Evolutionary conservation across 768 basidiomycete genomes (phyloP), one percentile per base, ranked within the genome.

Genomic region (Paxillus ammoniavirescens): DNA sequence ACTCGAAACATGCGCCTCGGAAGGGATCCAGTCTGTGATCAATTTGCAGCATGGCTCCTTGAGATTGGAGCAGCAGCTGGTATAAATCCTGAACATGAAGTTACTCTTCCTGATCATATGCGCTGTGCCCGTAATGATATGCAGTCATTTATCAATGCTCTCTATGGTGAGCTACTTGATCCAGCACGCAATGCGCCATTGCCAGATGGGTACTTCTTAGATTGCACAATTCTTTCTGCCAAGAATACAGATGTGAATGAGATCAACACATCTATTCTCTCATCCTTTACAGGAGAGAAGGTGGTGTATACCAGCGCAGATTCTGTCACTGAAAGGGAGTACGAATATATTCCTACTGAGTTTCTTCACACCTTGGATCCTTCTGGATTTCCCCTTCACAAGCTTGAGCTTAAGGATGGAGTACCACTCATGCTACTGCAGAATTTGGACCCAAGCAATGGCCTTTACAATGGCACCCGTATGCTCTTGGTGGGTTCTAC

Each of bases 361-460:
- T 72, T 71, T 53, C 63, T 82, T 1, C 66, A 71, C 17, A 61
- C 69, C 0, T 48, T 82, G n/a, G 66, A 68, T 30, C 56, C 66
- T 4, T 63, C 72, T 41, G 71, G 73, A 8, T 62, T 81, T 40
- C 80, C 80, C 1, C 65, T 72, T 10, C 63, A 68, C 0, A 54
- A 73, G n/a, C 58, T 77, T 1, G 50, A 55, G 4, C 53, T 77
- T 28, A 68, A 76, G 53, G 15, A 60, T 55, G 65, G 69, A 45
- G 59, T 59, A n/a, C 66, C 75, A 5, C 42, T 81, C 0, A 80
- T 81, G 53, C 56, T 81, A 0, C 61, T 82, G 0, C 47, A 74
- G 0, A 81, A 82, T 57, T 59, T 82, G 15, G 59, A 65, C 44
- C 72, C 76, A 5, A 13, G 49, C 0, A 40, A 62, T 23, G 74